Base-by-base conservation (phyloP, 768 basidiomycete genomes). In the Hypholoma fasciculare region DNA sequence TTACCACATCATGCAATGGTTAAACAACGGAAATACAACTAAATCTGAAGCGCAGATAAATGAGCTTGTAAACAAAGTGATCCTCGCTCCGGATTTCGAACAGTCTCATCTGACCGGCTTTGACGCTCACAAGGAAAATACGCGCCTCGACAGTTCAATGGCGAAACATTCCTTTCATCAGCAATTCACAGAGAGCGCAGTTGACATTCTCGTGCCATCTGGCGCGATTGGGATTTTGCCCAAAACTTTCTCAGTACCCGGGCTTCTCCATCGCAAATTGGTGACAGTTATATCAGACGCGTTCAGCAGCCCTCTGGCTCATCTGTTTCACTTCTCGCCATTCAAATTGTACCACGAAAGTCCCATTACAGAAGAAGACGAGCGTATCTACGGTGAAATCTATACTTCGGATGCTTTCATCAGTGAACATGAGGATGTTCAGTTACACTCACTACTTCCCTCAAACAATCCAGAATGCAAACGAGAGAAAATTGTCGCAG, bases 191-290 rank as follows among this genome's bases (percentile, higher is more conserved):
- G n/a, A n/a, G n/a, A n/a, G n/a, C n/a, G n/a, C n/a, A 60, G 59
- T 74, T 0, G 8, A 58, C 1, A 72, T 76, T 38, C 48, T 54
- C 0, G 65, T 77, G 3, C 76, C 75, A 0, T 74, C 72, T 2
- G 62, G 68, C 7, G 54, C 61, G 26, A 23, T 47, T 0, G 20
- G 11, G 14, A 57, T 67, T 1, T 63, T 64, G 6, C 61, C 67
- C 1, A n/a, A 61, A 8, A 43, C 37, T 0, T 72, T 73, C 52
- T 30, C 23, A 0, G 55, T 76, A 1, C 65, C 71, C 12, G 74
- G 71, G 0, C n/a, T n/a, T n/a, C n/a, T n/a, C n/a, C n/a, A n/a
- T n/a, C n/a, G n/a, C n/a, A n/a, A n/a, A n/a, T n/a, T 75, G 1
- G 63, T 55, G 2, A 55, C 67, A 1, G 62, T 74, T 4, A 61